Conservation (phyloP, 2,329 filamentous ascomycete species). For the Paraphaeosphaeria sporulosa region DNA sequence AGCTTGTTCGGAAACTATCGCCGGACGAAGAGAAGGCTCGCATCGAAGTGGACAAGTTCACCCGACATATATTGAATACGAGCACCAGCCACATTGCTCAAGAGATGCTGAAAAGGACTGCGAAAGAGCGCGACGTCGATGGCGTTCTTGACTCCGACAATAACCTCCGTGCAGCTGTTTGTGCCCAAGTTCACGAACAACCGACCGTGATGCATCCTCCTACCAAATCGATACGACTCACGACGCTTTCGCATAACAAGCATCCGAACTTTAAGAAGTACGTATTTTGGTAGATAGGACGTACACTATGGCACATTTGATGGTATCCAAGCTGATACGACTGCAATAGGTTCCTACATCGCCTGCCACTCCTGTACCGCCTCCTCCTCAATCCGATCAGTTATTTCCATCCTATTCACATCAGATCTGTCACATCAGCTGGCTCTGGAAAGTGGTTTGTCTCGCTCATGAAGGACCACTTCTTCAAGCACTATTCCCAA, state of each 20-base stretch:
- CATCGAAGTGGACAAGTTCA: constrained; percentile 51
- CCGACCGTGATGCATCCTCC: constrained; percentile 62
- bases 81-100: constrained; percentile 40
- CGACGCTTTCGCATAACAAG: constrained; percentile 56
- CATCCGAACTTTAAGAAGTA: constrained; percentile 49
- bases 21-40: constrained; percentile 56
- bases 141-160: constrained; percentile 49
- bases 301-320: background rate
- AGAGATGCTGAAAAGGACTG: constrained; percentile 32
- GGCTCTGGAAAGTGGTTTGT: constrained; percentile 61
- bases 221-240: constrained; percentile 56
- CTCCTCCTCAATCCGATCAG: constrained; percentile 58
- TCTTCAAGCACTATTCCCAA: constrained; percentile 59
- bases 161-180: constrained; percentile 59
- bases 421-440: constrained; percentile 59
- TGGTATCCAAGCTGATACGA: background rate
- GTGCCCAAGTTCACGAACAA: constrained; percentile 56
- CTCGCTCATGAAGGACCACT: constrained; percentile 54
- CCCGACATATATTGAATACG: constrained; percentile 44
- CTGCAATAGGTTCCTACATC: constrained; percentile 52
- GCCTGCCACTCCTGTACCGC: constrained; percentile 59
- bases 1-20: constrained; percentile 53
- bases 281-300: background rate
- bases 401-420: constrained; percentile 61
- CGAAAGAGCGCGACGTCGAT: constrained; percentile 34